Base-by-base conservation (phyloP, 2,329 filamentous ascomycete species). In the Pseudogymnoascus sp. region DNA sequence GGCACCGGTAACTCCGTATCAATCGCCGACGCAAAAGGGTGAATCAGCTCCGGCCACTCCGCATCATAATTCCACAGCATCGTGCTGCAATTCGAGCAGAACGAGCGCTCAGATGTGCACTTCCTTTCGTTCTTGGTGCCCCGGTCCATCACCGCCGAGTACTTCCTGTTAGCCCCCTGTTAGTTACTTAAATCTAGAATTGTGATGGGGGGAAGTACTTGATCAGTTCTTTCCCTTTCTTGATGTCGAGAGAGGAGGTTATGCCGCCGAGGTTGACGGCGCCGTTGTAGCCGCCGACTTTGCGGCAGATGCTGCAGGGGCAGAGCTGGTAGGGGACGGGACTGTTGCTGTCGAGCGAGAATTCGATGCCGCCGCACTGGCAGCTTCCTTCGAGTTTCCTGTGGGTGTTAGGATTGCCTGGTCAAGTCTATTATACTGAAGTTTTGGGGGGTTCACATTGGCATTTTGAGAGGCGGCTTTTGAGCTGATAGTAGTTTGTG, bases 251-350 rank as follows among this genome's bases (percentile, higher is more conserved):
- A 4, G 74, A 77, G 60, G 76, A 68, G 5, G 75, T 74, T n/a
- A 79, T 75, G 1, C 75, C 78, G 9, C 78, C 78, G 1, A 80
- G 70, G 66, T 81, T 80, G 29, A 80, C 77, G 59, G 72, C 72
- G n/a, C 78, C 77, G 26, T 70, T 70, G 65, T 78, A 76, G 13
- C 78, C 78, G 11, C 76, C 76, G 31, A 78, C 72, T 70, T 80
- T 80, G 59, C 78, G 77, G 64, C 78, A 81, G 66, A 80, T 81
- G 65, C 77, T 77, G 68, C 78, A 80, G 37, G 77, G 77, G 63
- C 79, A 81, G 31, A 80, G 71, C 67, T 80, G 78, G 64, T 79
- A 81, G 0, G 78, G 79, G 0, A 79, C 77, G 0, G 78, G 78
- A 0, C 78, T 80, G 35, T 77, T 72, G 2, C 77, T 80, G 61